Evolutionary conservation across 768 basidiomycete species (phyloP), one percentile per base, ranked within the genome.

Genomic region (Hericium coralloides): DNA sequence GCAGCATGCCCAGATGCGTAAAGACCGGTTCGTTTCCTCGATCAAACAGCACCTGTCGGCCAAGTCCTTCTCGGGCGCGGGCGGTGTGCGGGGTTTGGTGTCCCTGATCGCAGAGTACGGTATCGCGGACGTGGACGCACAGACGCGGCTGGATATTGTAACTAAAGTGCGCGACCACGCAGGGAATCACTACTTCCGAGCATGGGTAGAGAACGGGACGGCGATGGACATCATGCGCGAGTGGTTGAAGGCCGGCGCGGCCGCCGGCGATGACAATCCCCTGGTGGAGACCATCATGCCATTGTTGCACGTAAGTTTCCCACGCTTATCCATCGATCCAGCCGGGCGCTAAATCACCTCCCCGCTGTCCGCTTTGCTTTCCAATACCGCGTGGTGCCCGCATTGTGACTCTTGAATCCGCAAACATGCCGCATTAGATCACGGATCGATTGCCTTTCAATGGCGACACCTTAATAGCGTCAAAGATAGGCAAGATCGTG

Each of bases 111-210:
- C 73, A 43, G 78, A 83, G 48, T 86, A 76, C 66, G 84, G 87
- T 36, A 70, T 78, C 17, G 66, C 75, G 50, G 85, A 89, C 23
- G 82, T 89, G 22, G 85, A 89, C 55, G 71, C 79, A 6, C 58
- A 72, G n/a, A 77, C 77, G 18, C 84, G 91, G 5, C 66, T 87
- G 55, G 88, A 92, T 67, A 85, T 92, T 54, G 71, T 93, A 55
- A 86, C 84, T 17, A 85, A 83, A 70, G 87, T 92, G 61, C 79
- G 90, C 60, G 89, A 93, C 68, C 82, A 84, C 50, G 91, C 91
- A 26, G 87, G 83, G 43, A 89, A 91, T 66, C 87, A 89, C 64
- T 93, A 92, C 66, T 92, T 88, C 68, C 82, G 88, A 45, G 89
- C 89, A 4, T 92, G 90, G 89, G 79, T 82, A 15, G 89, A 90